Base-by-base conservation (phyloP, 805 yeast genomes). In the Candida awuae region DNA sequence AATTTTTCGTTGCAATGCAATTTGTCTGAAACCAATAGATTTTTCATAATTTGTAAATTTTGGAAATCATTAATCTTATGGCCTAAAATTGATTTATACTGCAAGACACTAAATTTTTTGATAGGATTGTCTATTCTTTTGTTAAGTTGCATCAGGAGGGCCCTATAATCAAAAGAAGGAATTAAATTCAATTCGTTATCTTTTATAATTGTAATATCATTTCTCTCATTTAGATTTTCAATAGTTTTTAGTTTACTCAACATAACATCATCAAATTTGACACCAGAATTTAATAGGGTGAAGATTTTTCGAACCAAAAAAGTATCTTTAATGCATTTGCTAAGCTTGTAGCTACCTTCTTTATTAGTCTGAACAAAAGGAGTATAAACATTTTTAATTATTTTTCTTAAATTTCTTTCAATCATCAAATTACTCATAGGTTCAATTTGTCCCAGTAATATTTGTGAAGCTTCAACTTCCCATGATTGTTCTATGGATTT, bases 131-230 rank as follows among this genome's bases (percentile, higher is more conserved):
- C 34, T 28, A 18, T 32, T 9, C 29, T 22, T 13, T 28, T 38
- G 26, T 43, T 45, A 3, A 37, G 25, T 1, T 33, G 27, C 6
- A 21, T 27, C 12, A 48, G 13, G 6, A 48, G 18, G 17, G 23
- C 15, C n/a, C 23, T 31, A 27, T 48, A 47, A 23, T 47, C 42
- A n/a, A 49, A 35, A 3, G 39, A 35, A 6, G 51, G 52, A 12
- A 52, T 21, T 9, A 53, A 34, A 5, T 48, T 34, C n/a, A 47
- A 37, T 26, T 53, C 58, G 26, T 42, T 35, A 34, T 54, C 56
- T 30, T 49, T 54, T 7, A 54, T 31, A 10, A 49, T 35, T 0
- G 53, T 44, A 18, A 55, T 46, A 15, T 33, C 42, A 34, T 49
- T 52, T n/a, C 41, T 27, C 10, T 35, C n/a, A 29, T 51, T 51